Evolutionary conservation across 352 stramenopile species (phyloP).

Genomic region (Stramenopiles sp.): DNA sequence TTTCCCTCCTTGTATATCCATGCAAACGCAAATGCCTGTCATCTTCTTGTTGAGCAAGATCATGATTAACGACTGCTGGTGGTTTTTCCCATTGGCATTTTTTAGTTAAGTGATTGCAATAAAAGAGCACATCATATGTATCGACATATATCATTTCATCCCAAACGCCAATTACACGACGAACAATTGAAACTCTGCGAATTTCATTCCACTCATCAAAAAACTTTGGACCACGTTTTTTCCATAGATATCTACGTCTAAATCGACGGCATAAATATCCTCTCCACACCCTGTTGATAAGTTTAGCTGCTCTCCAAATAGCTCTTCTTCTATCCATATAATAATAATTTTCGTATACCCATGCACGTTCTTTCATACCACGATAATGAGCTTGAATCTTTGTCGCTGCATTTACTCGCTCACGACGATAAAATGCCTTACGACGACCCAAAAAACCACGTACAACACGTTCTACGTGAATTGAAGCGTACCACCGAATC

Average conservation of each 20-base stretch:
- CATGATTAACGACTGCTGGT: constrained; percentile 10
- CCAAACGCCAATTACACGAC: constrained; percentile 30
- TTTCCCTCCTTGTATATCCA: constrained; percentile 41
- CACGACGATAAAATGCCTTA: not conserved
- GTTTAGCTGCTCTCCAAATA: not conserved
- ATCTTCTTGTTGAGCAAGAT: constrained; percentile 25
- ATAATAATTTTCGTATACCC: not conserved
- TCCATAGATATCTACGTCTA: constrained; percentile 17
- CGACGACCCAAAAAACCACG: not conserved
- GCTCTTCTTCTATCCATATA: not conserved
- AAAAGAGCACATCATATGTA: constrained; percentile 31
- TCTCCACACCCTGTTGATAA: constrained; percentile 18
- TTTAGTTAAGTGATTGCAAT: constrained; percentile 41
- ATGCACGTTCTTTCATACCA: not conserved
- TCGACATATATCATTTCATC: constrained; percentile 17
- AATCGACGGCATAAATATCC: constrained; percentile 21
- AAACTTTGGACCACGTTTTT: constrained; percentile 21
- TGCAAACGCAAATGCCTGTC: constrained; percentile 32
- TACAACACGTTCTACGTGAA: not conserved
- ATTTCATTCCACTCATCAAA: constrained; percentile 22
- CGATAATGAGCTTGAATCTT: not conserved
- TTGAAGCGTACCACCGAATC: not conserved
- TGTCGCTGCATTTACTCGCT: not conserved
- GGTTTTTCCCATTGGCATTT: constrained; percentile 41
- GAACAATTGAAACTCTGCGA: not conserved